Evolutionary conservation across 495 filamentous ascomycete genomes (phyloP).

Genomic region (Viridothelium virens): DNA sequence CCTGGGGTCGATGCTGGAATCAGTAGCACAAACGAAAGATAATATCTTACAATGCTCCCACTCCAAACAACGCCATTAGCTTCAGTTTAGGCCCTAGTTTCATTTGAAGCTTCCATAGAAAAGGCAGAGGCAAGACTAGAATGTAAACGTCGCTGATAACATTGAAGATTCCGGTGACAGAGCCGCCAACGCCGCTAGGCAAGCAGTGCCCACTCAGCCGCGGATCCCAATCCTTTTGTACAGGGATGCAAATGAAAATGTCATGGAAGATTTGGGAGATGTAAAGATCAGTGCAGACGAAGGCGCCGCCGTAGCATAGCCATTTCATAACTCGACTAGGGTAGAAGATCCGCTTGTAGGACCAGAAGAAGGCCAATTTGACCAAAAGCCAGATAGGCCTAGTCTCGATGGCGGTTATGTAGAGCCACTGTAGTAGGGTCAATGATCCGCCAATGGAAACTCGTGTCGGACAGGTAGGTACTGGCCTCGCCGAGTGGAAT

Average conservation of each 20-base stretch:
- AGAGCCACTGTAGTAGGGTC: background rate
- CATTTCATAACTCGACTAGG: background rate
- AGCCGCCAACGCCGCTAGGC: background rate
- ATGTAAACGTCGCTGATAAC: background rate
- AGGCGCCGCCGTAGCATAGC: slow-evolving; percentile 1
- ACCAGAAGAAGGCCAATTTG: slow-evolving; percentile 1
- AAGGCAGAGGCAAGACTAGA: background rate
- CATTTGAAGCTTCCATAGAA: background rate
- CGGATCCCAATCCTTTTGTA: background rate
- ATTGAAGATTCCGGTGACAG: background rate
- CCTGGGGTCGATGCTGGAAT: no score
- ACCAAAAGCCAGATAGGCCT: background rate
- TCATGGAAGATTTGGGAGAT: background rate
- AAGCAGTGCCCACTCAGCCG: background rate
- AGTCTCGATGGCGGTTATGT: background rate
- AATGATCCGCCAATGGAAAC: background rate
- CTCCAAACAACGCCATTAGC: background rate
- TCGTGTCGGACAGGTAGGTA: background rate
- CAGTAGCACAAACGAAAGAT: background rate
- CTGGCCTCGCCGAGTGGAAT: background rate
- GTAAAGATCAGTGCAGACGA: background rate
- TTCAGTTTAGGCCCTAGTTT: background rate
- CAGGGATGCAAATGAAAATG: slow-evolving; percentile 4
- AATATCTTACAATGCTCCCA: background rate
- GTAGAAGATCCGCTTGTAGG: background rate